Evolutionary conservation across 805 yeast genomes (phyloP), one percentile per base, ranked within the genome.

Genomic region (Torulaspora gathmanii): DNA sequence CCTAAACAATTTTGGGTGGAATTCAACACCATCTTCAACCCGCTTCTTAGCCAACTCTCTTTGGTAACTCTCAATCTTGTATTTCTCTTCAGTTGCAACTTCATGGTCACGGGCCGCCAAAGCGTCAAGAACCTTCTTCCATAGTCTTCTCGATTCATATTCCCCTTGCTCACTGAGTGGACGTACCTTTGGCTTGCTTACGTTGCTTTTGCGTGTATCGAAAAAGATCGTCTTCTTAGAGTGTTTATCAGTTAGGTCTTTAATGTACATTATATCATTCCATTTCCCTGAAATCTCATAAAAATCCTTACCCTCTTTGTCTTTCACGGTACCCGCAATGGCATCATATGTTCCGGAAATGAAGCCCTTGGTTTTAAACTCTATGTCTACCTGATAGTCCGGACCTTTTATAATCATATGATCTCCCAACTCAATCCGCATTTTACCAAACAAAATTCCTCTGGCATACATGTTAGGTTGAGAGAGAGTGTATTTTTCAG

Each of bases 381-480:
- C 98, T 41, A 93, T 83, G 61, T 84, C 91, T 3, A 91, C 88
- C 44, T 76, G 74, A 48, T 75, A 74, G 9, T 71, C 65, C 5
- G 78, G 74, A 56, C 91, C 85, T 54, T 75, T 78, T 45, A 93
- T 73, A n/a, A 75, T 55, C 80, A 95, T 79, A 60, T 85, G 95
- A 64, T 93, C 99, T 23, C 99, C 98, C 47, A 93, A 68, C 65
- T 93, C 99, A 46, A 85, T 82, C 67, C 83, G 85, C 72, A 93
- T 75, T 51, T 83, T 84, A 22, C 99, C 99, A 60, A 93, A 85
- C 20, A 93, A 68, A 34, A 93, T 86, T 42, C 97, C 97, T 55
- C 98, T 76, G 8, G 95, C 95, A 56, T 93, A 93, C 70, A 91
- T 80, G 63, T 93, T 93, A 47, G 99, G 99, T 65, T 93, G 98